Base-by-base conservation (phyloP, 192 early-diverging fungal genomes). In the Umbelopsis vinacea region DNA sequence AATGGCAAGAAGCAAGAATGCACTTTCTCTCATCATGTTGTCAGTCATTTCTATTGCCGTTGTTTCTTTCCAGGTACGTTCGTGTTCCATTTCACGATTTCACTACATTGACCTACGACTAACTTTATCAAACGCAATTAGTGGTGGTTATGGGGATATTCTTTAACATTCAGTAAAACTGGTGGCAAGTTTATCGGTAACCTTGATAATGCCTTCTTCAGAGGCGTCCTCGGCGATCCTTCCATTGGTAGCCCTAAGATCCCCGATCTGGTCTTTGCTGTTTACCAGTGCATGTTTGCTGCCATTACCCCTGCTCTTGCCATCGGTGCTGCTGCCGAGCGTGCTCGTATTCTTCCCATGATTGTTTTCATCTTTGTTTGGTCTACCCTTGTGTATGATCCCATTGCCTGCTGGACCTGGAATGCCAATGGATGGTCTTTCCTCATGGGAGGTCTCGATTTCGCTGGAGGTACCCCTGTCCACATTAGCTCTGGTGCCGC, bases 381-480 rank as follows among this genome's bases (percentile, higher is more conserved):
- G 97, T 85, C 91, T 9, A 96, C 97, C 9, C 63, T 98, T 68
- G 92, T 97, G 23, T 98, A 98, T 77, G 92, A 96, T 80, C 91
- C 91, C n/a, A 90, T 93, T 67, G 95, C 95, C 15, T 99, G 93
- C 87, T 96, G 95, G 95, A 92, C 93, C 24, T 99, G 95, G 95
- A 88, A 88, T 17, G 66, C 83, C 37, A 91, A 90, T 71, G 97
- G 97, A 3, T 99, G 95, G 95, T 82, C 93, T 57, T 83, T 79
- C 53, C 89, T 88, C 40, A 83, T 95, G 83, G 95, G 95, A 40
- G 88, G 85, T 29, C 85, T 96, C 24, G 96, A 99, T 83, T 99
- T 94, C 71, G 96, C 97, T 17, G 97, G 97, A 53, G 96, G 97
- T 24, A 94, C 94, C n/a, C 94, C 96, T 23, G 95, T 99, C 26